phyloP scores from a whole-genome alignment of 768 basidiomycete species.

The Suillus luteus region DNA sequence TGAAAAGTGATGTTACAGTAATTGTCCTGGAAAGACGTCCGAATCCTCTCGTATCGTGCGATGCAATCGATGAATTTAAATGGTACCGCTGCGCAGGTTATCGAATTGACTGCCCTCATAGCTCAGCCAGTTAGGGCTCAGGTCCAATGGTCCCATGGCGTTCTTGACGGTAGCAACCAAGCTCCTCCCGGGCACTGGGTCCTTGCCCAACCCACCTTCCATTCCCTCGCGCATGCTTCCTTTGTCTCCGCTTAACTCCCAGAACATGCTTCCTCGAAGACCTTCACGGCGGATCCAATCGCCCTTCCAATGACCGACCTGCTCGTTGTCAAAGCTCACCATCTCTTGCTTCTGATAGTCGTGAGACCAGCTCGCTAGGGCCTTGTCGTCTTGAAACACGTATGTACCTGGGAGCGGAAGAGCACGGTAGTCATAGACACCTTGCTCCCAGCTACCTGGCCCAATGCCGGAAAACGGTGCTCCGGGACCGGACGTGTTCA shows the following conservation, averaged over 20 bases:
- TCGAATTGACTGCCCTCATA: conserved; percentile 80
- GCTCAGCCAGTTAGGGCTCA: conserved; percentile 75
- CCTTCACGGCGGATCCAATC: conserved; percentile 75
- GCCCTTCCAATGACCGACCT: conserved; percentile 72
- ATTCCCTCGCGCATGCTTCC: conserved; percentile 64
- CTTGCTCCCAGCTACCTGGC: conserved; percentile 87
- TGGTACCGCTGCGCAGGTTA: conserved; percentile 73
- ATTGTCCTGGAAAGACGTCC: conserved; percentile 9
- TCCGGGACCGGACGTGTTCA: conserved; percentile 82
- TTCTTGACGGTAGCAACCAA: conserved; percentile 76
- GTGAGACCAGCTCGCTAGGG: conserved; percentile 83
- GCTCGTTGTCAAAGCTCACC: conserved; percentile 79
- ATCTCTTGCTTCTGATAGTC: conserved; percentile 74
- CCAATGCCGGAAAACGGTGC: conserved; percentile 80
- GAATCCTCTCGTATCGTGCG: conserved; percentile 1
- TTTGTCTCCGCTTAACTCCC: conserved; percentile 92
- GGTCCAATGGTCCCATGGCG: conserved; percentile 75
- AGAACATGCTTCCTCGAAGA: conserved; percentile 92
- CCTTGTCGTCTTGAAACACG: conserved; percentile 62
- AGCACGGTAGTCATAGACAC: conserved; percentile 91
- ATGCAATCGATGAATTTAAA: conserved; percentile 22
- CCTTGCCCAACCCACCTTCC: conserved; percentile 76
- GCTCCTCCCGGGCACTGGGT: conserved; percentile 66
- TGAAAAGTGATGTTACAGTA: conserved; percentile 7
- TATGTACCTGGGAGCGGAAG: conserved; percentile 78